A percentile compares a stretch with the other conserved stretches of the same genome.
Evolutionary conservation across 768 basidiomycete species (phyloP).

Genomic region (Lepiota brunneoincarnata): DNA sequence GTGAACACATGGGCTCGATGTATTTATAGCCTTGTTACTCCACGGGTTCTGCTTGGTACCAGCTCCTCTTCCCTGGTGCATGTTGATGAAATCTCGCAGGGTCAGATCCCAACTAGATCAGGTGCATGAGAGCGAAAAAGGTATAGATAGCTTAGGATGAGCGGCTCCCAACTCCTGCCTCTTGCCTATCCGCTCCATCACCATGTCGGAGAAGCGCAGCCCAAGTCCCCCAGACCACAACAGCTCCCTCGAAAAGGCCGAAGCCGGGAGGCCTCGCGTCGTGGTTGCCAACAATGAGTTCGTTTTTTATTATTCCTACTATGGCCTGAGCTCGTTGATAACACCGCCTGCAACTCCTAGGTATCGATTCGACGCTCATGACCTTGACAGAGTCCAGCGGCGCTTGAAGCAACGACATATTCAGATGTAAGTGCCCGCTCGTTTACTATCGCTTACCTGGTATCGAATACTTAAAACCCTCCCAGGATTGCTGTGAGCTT

Average conservation of each 20-base stretch:
- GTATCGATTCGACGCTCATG: constrained; percentile 54
- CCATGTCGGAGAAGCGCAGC: constrained; percentile 19
- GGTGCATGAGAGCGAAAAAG: not conserved
- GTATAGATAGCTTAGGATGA: not conserved
- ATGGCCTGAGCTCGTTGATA: not conserved
- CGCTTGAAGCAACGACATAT: constrained; percentile 76
- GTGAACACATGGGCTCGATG: no score
- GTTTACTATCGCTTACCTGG: not conserved
- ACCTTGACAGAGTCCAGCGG: constrained; percentile 70
- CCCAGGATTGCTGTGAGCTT: constrained; percentile 59
- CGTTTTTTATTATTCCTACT: constrained; percentile 5
- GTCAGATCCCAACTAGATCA: not conserved
- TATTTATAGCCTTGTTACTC: no score
- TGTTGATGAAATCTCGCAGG: not conserved
- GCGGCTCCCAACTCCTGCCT: constrained; percentile 4
- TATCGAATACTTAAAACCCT: constrained; percentile 1
- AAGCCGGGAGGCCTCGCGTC: not conserved
- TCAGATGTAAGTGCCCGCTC: constrained; percentile 54
- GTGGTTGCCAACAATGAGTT: constrained; percentile 19
- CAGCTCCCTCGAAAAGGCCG: constrained; percentile 20
- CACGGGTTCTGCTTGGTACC: no score
- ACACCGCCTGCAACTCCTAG: constrained; percentile 16
- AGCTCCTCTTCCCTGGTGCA: no score
- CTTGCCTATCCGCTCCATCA: constrained; percentile 11
- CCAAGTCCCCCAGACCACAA: constrained; percentile 14